These are phyloP conservation scores for Fragaria vesca DNA, from an alignment of 306 rosid genomes.

Conservation along the genomic window DNA sequence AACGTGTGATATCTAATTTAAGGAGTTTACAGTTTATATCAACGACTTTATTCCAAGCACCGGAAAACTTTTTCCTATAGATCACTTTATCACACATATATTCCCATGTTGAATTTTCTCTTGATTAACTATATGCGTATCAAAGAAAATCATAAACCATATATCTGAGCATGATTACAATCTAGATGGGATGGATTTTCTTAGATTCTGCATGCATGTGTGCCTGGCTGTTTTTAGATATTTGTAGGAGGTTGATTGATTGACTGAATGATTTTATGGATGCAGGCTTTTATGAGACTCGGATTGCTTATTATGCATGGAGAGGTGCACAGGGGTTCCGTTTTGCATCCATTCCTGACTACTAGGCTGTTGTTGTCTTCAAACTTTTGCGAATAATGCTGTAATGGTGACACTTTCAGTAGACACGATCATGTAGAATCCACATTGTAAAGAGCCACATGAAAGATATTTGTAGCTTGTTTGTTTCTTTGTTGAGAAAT, in stretches of 20 bases:
- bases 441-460: slow-evolving; percentile 10
- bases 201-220: background rate
- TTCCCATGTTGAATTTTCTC: background rate
- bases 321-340: slow-evolving; percentile 86
- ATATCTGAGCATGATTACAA: background rate
- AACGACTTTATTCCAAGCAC: background rate
- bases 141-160: background rate
- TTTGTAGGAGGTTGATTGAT: background rate
- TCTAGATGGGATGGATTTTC: background rate
- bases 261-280: slow-evolving; percentile 14
- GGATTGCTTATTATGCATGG: slow-evolving; percentile 90
- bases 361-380: slow-evolving; percentile 35
- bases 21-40: background rate
- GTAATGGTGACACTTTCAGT: slow-evolving; percentile 7
- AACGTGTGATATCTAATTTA: background rate
- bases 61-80: background rate
- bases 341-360: slow-evolving; percentile 87
- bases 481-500: background rate
- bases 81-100: background rate
- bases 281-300: slow-evolving; percentile 93
- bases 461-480: slow-evolving; percentile 2
- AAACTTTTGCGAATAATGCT: slow-evolving; percentile 15
- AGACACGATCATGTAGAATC: slow-evolving; percentile 4
- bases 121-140: background rate
- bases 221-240: background rate